phyloP scores from a whole-genome alignment of 257 asterid genomes.

The Nicotiana attenuata region DNA sequence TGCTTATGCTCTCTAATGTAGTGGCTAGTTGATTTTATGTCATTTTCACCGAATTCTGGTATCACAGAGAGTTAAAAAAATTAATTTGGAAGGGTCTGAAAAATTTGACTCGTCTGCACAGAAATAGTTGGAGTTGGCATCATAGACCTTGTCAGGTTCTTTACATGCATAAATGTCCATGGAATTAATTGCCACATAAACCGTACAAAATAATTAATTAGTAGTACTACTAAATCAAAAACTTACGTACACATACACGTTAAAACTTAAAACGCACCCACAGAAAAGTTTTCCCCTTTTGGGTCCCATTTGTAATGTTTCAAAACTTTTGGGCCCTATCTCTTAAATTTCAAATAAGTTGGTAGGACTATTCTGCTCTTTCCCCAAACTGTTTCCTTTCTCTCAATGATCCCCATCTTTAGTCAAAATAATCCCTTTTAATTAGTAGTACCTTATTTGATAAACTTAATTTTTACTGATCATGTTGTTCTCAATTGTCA shows the following conservation, averaged over 20 bases:
- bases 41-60: constrained; percentile 31
- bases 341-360: constrained; percentile 27
- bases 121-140: constrained; percentile 18
- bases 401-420: no score
- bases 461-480: no score
- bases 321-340: constrained; percentile 8
- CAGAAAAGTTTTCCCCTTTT: not conserved
- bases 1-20: not conserved
- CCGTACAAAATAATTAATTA: not conserved
- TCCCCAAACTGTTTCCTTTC: not conserved
- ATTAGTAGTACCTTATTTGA: no score
- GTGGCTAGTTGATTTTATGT: constrained; percentile 24
- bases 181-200: not conserved
- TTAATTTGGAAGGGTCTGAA: constrained; percentile 19
- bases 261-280: not conserved
- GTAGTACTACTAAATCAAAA: not conserved
- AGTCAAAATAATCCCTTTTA: not conserved
- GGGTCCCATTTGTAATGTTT: constrained; percentile 15
- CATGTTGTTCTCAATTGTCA: not conserved
- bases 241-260: not conserved
- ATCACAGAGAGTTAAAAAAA: constrained; percentile 24
- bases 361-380: constrained; percentile 16
- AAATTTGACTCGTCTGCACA: constrained; percentile 58
- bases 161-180: constrained; percentile 14
- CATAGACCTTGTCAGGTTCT: constrained; percentile 36